phyloP scores from a whole-genome alignment of 2,329 filamentous ascomycete species.

The Fusarium coicis region DNA sequence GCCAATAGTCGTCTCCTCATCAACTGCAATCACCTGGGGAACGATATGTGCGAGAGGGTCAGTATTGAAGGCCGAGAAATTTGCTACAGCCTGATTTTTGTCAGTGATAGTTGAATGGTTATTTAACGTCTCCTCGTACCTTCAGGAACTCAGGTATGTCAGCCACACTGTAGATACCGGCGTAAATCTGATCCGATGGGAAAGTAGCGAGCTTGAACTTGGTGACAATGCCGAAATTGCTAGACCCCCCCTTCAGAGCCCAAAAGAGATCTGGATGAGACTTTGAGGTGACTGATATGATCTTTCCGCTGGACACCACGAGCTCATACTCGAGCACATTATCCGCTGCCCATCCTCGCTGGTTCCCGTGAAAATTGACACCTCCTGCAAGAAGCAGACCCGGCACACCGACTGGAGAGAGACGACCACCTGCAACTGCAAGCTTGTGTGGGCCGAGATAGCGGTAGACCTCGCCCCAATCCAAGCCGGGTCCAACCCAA shows the following conservation, averaged over 20 bases:
- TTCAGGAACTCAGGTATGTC: slow-evolving; percentile 18
- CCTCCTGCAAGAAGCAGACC: slow-evolving; percentile 33
- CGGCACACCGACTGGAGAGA: slow-evolving; percentile 30
- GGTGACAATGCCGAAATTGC: slow-evolving; percentile 52
- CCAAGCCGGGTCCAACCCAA: slow-evolving; percentile 26
- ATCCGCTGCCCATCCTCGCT: slow-evolving; percentile 44
- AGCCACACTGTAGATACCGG: slow-evolving; percentile 21
- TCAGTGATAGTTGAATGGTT: too few relatives aligned
- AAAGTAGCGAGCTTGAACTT: slow-evolving; percentile 44
- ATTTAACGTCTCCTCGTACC: neutral
- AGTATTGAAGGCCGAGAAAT: slow-evolving; percentile 29
- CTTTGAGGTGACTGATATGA: slow-evolving; percentile 52
- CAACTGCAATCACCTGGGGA: slow-evolving; percentile 21
- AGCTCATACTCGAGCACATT: slow-evolving; percentile 52
- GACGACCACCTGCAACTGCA: slow-evolving; percentile 27
- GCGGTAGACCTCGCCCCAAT: slow-evolving; percentile 35
- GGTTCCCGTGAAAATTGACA: slow-evolving; percentile 38
- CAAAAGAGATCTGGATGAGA: slow-evolving; percentile 51
- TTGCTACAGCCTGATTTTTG: slow-evolving; percentile 22
- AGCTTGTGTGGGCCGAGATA: slow-evolving; percentile 15
- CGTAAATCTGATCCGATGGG: slow-evolving; percentile 30
- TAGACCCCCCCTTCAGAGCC: slow-evolving; percentile 51
- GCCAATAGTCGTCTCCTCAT: slow-evolving; percentile 24
- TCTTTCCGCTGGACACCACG: slow-evolving; percentile 53
- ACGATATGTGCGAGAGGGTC: slow-evolving; percentile 30